Evolutionary conservation across 192 early-diverging fungal genomes (phyloP).

Genomic region (Backusella sp.): DNA sequence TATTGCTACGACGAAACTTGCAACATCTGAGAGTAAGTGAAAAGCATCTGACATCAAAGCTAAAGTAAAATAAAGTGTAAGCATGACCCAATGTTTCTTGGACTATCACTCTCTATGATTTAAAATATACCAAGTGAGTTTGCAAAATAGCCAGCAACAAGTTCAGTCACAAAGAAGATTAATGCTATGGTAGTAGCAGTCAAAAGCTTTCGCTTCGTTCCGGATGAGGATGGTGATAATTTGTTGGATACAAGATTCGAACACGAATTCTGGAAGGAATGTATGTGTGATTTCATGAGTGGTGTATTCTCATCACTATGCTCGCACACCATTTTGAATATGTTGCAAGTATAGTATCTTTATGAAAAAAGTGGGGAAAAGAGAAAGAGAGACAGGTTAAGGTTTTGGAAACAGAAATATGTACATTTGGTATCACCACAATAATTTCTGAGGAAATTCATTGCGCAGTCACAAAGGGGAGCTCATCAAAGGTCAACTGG

Average conservation of each 20-base stretch:
- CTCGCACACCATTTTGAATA: neutral
- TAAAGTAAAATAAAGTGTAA: conserved; percentile 21
- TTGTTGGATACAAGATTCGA: conserved; percentile 22
- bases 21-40: conserved; percentile 69
- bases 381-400: neutral
- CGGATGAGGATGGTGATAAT: neutral
- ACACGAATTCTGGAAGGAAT: conserved; percentile 4
- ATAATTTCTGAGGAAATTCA: neutral
- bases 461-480: neutral
- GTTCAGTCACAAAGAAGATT: conserved; percentile 63
- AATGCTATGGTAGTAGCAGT: conserved; percentile 59
- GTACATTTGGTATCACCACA: neutral
- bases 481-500: neutral
- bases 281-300: neutral
- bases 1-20: conserved; percentile 72
- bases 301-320: neutral
- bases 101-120: neutral
- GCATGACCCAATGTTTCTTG: too few species aligned
- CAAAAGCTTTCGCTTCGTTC: conserved; percentile 43
- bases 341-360: neutral
- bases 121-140: conserved; percentile 41
- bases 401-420: neutral
- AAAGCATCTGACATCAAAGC: conserved; percentile 78
- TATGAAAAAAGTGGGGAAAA: neutral
- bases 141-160: conserved; percentile 58